These are phyloP conservation scores for Pythium utonaiense DNA, from an alignment of 352 stramenopile genomes.

Conservation along the genomic window DNA sequence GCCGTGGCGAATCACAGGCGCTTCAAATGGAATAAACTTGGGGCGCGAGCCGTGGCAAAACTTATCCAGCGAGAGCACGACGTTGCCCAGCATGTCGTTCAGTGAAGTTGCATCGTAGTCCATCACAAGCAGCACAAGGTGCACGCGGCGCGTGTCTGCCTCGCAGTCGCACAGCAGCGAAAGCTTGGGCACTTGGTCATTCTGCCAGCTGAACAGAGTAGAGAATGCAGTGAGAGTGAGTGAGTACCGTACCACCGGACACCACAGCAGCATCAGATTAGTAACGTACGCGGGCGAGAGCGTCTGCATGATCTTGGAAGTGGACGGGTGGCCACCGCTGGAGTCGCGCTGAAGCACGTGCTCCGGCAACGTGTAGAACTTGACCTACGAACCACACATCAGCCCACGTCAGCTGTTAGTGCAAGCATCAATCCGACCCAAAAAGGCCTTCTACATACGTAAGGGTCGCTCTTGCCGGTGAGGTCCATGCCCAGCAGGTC, in stretches of 20 bases:
- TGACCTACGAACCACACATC: constrained; percentile 45
- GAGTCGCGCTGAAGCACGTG: constrained; percentile 47
- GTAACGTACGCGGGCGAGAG: constrained; percentile 50
- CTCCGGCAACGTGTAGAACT: constrained; percentile 67
- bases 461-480: constrained; percentile 74
- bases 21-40: constrained; percentile 54
- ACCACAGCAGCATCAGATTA: background rate
- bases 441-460: constrained; percentile 52
- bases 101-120: constrained; percentile 76
- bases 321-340: constrained; percentile 47
- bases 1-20: constrained; percentile 41
- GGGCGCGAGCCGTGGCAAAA: constrained; percentile 36
- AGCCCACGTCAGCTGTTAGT: no score
- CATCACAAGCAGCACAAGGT: constrained; percentile 76
- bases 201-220: constrained; percentile 57
- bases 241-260: background rate
- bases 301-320: constrained; percentile 56
- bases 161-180: constrained; percentile 46
- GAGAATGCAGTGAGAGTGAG: background rate
- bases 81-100: constrained; percentile 69
- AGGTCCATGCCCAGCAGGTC: constrained; percentile 75
- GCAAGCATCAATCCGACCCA: no score
- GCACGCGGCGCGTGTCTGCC: constrained; percentile 51
- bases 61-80: constrained; percentile 52
- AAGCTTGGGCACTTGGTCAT: constrained; percentile 66